phyloP scores from a whole-genome alignment of 345 rosid genomes.

The Aquilaria malaccensis region DNA sequence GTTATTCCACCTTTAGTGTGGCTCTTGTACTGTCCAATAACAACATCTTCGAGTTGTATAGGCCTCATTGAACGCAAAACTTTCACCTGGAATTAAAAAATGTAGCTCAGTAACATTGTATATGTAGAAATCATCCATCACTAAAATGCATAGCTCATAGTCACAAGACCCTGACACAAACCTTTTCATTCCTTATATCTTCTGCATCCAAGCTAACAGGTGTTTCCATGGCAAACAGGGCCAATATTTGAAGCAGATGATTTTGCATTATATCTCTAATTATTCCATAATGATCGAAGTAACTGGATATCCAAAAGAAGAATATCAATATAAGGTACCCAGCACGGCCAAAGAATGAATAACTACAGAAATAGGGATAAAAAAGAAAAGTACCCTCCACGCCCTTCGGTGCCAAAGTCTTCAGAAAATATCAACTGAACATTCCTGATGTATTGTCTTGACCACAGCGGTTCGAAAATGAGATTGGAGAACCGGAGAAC shows the following conservation, averaged over 20 bases:
- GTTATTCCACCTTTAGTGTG: slow-evolving; percentile 75
- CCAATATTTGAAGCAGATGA: slow-evolving; percentile 96
- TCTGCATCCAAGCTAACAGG: slow-evolving; percentile 99
- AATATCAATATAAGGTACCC: slow-evolving; percentile 1
- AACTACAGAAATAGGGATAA: neutral
- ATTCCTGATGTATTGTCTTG: slow-evolving; percentile 88
- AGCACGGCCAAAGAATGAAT: neutral
- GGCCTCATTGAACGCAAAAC: slow-evolving; percentile 97
- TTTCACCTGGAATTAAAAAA: slow-evolving; percentile 61
- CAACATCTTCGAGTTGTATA: slow-evolving; percentile 65
- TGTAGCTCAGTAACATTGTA: slow-evolving; percentile 7
- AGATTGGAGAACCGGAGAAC: slow-evolving; percentile 98
- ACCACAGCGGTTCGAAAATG: slow-evolving; percentile 95
- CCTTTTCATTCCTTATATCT: slow-evolving; percentile 98
- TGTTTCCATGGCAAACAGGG: slow-evolving; percentile 99
- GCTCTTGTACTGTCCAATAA: slow-evolving; percentile 92
- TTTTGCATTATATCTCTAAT: slow-evolving; percentile 99
- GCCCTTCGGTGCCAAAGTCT: slow-evolving; percentile 99
- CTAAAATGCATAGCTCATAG: neutral
- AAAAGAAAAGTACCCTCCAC: slow-evolving; percentile 75
- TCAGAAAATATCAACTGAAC: slow-evolving; percentile 94
- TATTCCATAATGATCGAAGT: slow-evolving; percentile 90
- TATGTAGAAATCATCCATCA: neutral
- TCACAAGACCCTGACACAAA: slow-evolving; percentile 7
- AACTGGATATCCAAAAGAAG: slow-evolving; percentile 33